Conservation (phyloP, 2,329 filamentous ascomycete species). For the Neofusicoccum laricinum region DNA sequence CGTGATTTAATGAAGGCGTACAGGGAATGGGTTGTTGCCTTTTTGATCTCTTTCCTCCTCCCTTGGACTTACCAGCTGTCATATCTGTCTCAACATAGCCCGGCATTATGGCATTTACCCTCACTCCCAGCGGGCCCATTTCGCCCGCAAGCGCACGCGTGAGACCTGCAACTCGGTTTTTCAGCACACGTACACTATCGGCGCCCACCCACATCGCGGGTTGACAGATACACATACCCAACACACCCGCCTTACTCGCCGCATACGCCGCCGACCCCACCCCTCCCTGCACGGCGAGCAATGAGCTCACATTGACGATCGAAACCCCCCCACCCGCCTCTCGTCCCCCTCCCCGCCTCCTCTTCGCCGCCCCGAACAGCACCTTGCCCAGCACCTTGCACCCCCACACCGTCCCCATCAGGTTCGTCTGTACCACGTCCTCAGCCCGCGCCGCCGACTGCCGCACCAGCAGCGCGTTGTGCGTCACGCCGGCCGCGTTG, state of each 20-base stretch:
- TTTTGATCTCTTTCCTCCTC: background rate
- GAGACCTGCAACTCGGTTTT: conserved; percentile 49
- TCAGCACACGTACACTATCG: too few relatives aligned
- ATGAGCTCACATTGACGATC: conserved; percentile 79
- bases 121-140: conserved; percentile 58
- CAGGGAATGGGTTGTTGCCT: background rate
- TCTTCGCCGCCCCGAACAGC: conserved; percentile 4
- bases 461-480: conserved; percentile 61
- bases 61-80: conserved; percentile 60
- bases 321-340: conserved; percentile 29
- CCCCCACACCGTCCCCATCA: conserved; percentile 62
- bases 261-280: conserved; percentile 71
- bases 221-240: conserved; percentile 49
- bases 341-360: background rate
- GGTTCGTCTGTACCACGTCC: conserved; percentile 65
- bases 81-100: conserved; percentile 82
- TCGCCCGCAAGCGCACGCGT: conserved; percentile 66
- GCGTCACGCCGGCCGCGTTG: conserved; percentile 75
- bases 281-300: conserved; percentile 68
- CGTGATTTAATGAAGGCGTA: background rate
- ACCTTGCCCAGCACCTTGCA: conserved; percentile 44
- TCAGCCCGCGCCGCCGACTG: conserved; percentile 53
- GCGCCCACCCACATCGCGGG: too few relatives aligned
- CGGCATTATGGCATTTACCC: conserved; percentile 78
- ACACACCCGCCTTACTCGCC: conserved; percentile 75